Conservation (phyloP, 352 stramenopile species). For the Pythium rishiriense region DNA sequence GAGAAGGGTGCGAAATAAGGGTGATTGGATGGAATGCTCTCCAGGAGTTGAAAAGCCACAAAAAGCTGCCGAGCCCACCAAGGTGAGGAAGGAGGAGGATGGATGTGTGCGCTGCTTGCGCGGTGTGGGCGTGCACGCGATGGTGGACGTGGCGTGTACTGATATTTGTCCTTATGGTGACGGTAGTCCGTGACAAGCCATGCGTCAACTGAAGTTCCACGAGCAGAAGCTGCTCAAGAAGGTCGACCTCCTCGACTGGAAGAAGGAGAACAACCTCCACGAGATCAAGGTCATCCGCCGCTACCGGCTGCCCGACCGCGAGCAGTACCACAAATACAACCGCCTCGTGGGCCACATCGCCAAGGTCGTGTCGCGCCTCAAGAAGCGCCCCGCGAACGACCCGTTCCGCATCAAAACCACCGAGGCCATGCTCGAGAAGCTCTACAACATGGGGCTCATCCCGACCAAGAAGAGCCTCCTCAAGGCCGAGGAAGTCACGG, state of each 20-base stretch:
- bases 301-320: constrained; percentile 98
- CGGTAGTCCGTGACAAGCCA: constrained; percentile 29
- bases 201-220: constrained; percentile 95
- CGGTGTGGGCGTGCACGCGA: background rate
- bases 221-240: constrained; percentile 99
- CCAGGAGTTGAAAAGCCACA: constrained; percentile 30
- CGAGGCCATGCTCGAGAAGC: constrained; percentile 96
- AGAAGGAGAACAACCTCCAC: constrained; percentile 97
- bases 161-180: background rate
- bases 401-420: constrained; percentile 97
- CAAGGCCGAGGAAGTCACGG: constrained; percentile 97
- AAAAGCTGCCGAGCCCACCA: constrained; percentile 7
- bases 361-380: constrained; percentile 94
- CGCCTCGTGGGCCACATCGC: constrained; percentile 96
- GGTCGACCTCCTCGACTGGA: constrained; percentile 99
- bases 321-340: constrained; percentile 99
- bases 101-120: background rate
- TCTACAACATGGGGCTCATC: constrained; percentile 98
- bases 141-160: background rate
- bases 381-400: constrained; percentile 94
- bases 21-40: constrained; percentile 22
- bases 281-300: constrained; percentile 97
- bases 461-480: constrained; percentile 96
- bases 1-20: constrained; percentile 16
- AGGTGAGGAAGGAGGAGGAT: constrained; percentile 7